phyloP scores from a whole-genome alignment of 106 monocot species.

The Ottelia alismoides region DNA sequence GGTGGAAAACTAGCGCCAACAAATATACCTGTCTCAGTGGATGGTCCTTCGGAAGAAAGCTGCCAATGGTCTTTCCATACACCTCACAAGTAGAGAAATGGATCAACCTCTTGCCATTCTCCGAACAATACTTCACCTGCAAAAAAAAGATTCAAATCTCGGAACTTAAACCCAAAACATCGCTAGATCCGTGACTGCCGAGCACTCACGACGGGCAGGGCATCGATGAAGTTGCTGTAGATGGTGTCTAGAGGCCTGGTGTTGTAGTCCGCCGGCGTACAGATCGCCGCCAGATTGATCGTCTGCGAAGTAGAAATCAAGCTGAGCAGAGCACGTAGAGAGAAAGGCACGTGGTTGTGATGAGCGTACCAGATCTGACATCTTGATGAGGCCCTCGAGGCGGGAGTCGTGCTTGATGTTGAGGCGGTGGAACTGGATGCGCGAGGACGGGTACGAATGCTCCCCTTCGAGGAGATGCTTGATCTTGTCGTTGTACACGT shows the following conservation, averaged over 20 bases:
- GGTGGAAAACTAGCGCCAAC: too few species aligned
- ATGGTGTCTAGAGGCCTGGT: slow-evolving; percentile 69
- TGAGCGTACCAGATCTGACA: too few species aligned
- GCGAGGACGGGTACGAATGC: too few species aligned
- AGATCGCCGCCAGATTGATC: slow-evolving; percentile 66
- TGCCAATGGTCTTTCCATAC: slow-evolving; percentile 59
- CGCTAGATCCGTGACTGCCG: not conserved
- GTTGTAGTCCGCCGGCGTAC: slow-evolving; percentile 73
- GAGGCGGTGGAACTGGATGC: too few species aligned
- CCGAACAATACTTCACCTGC: slow-evolving; percentile 66
- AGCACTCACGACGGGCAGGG: slow-evolving; percentile 55
- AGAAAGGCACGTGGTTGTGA: too few species aligned
- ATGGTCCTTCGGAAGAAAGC: slow-evolving; percentile 58
- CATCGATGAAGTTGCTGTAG: slow-evolving; percentile 74
- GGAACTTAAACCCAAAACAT: not conserved
- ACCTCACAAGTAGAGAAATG: slow-evolving; percentile 74
- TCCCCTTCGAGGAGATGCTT: too few species aligned
- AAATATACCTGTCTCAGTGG: slow-evolving; percentile 60
- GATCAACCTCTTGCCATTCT: slow-evolving; percentile 49
- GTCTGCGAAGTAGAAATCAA: slow-evolving; percentile 19
- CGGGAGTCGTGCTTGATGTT: too few species aligned
- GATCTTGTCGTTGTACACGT: too few species aligned
- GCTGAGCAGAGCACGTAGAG: too few species aligned
- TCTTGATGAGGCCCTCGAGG: too few species aligned
- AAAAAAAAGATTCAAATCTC: not conserved